Conservation (phyloP, 2,329 filamentous ascomycete species). For the Fusarium keratoplasticum region DNA sequence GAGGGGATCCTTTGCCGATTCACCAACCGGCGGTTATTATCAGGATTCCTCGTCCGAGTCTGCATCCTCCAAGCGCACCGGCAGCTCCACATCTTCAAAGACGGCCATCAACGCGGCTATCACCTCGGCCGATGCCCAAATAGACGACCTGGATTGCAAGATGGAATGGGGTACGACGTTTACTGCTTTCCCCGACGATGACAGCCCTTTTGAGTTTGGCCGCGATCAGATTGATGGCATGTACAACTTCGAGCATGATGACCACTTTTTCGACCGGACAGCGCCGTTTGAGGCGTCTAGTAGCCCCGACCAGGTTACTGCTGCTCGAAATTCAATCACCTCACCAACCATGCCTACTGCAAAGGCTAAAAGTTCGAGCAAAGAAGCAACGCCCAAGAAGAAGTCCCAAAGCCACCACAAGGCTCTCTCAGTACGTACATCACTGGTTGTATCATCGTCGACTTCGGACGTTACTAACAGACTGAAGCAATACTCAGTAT, state of each 20-base stretch:
- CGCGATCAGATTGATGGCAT: slow-evolving; percentile 45
- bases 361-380: slow-evolving; percentile 49
- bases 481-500: slow-evolving; percentile 62
- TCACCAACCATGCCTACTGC: slow-evolving; percentile 58
- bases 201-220: slow-evolving; percentile 51
- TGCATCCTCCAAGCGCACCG: slow-evolving; percentile 60
- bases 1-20: slow-evolving; percentile 55
- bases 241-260: slow-evolving; percentile 51
- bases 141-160: slow-evolving; percentile 56
- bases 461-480: slow-evolving; percentile 34
- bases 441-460: background rate
- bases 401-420: slow-evolving; percentile 42
- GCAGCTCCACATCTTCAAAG: slow-evolving; percentile 60
- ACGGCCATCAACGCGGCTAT: slow-evolving; percentile 53
- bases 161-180: slow-evolving; percentile 57
- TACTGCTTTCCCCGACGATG: slow-evolving; percentile 54
- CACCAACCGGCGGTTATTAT: slow-evolving; percentile 54
- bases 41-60: slow-evolving; percentile 66
- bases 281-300: slow-evolving; percentile 70
- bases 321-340: slow-evolving; percentile 49
- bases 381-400: slow-evolving; percentile 42
- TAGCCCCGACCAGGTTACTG: slow-evolving; percentile 60
- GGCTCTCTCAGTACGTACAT: slow-evolving; percentile 54
- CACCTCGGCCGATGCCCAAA: slow-evolving; percentile 56
- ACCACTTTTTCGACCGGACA: slow-evolving; percentile 60